Evolutionary conservation across 2,329 filamentous ascomycete genomes (phyloP).

Genomic region (Colletotrichum incanum): DNA sequence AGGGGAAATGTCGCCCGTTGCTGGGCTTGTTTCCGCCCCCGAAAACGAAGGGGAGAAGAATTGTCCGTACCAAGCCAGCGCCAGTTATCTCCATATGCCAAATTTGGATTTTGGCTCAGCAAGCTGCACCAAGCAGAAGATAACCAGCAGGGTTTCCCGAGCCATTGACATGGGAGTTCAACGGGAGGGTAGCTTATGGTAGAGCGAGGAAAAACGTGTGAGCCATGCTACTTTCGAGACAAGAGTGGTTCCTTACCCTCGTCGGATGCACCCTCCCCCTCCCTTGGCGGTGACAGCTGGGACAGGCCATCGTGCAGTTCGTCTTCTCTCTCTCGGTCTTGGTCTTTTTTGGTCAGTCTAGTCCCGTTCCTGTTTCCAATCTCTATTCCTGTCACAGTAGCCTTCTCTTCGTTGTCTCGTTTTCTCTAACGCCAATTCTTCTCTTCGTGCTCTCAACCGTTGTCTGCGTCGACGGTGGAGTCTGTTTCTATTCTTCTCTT

Average conservation of each 20-base stretch:
- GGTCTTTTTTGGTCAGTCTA: slow-evolving; percentile 14
- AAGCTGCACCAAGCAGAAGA: neutral
- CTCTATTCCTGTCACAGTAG: slow-evolving; percentile 29
- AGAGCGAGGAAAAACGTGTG: slow-evolving; percentile 28
- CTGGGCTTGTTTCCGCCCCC: slow-evolving; percentile 16
- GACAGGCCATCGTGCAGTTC: slow-evolving; percentile 25
- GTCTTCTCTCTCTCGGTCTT: slow-evolving; percentile 22
- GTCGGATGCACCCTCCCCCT: neutral
- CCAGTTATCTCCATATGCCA: neutral
- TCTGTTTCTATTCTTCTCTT: slow-evolving; percentile 28
- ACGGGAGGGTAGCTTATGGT: neutral
- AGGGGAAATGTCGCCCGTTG: neutral
- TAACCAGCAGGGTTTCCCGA: neutral
- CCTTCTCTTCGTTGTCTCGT: slow-evolving; percentile 28
- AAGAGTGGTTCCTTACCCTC: slow-evolving; percentile 30
- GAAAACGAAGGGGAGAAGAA: neutral
- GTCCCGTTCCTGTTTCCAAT: slow-evolving; percentile 20
- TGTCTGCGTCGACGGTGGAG: slow-evolving; percentile 39
- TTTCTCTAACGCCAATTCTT: neutral
- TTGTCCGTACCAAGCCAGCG: neutral
- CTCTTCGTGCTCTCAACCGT: slow-evolving; percentile 32
- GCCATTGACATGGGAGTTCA: slow-evolving; percentile 4
- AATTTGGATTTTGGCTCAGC: slow-evolving; percentile 36
- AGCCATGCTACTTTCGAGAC: slow-evolving; percentile 38
- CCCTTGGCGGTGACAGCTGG: slow-evolving; percentile 39